phyloP scores from a whole-genome alignment of 371 early-diverging fungal species.

The Lichtheimia hyalospora region DNA sequence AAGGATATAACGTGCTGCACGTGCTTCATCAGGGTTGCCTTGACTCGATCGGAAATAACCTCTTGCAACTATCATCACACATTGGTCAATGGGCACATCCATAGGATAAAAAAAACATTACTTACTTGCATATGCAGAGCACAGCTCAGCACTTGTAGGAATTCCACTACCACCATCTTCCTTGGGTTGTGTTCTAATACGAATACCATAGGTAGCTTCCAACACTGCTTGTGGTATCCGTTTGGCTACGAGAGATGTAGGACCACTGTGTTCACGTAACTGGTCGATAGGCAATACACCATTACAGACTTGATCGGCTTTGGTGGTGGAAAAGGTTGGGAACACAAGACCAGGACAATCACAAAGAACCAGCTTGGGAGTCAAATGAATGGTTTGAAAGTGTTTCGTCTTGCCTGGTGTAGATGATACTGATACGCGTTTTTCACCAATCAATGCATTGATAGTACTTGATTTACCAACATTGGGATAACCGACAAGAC shows the following conservation, averaged over 20 bases:
- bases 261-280: slow-evolving; percentile 93
- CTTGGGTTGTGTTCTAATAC: slow-evolving; percentile 69
- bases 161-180: slow-evolving; percentile 84
- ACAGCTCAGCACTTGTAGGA: slow-evolving; percentile 82
- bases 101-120: not conserved
- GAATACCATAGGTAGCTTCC: slow-evolving; percentile 93
- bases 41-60: slow-evolving; percentile 90
- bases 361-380: slow-evolving; percentile 83
- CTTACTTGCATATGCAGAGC: slow-evolving; percentile 73
- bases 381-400: slow-evolving; percentile 94
- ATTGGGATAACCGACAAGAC: slow-evolving; percentile 99
- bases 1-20: slow-evolving; percentile 92
- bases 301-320: slow-evolving; percentile 98
- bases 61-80: slow-evolving; percentile 63
- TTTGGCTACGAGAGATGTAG: slow-evolving; percentile 78
- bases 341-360: slow-evolving; percentile 99
- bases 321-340: slow-evolving; percentile 97
- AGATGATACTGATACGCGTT: slow-evolving; percentile 94
- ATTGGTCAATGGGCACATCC: not conserved
- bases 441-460: slow-evolving; percentile 96
- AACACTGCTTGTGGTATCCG: slow-evolving; percentile 89
- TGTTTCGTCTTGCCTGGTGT: slow-evolving; percentile 99
- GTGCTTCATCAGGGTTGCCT: slow-evolving; percentile 97
- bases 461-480: slow-evolving; percentile 99
- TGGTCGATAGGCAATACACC: slow-evolving; percentile 99